phyloP scores from a whole-genome alignment of 2,329 filamentous ascomycete species.

The Colletotrichum melonis region DNA sequence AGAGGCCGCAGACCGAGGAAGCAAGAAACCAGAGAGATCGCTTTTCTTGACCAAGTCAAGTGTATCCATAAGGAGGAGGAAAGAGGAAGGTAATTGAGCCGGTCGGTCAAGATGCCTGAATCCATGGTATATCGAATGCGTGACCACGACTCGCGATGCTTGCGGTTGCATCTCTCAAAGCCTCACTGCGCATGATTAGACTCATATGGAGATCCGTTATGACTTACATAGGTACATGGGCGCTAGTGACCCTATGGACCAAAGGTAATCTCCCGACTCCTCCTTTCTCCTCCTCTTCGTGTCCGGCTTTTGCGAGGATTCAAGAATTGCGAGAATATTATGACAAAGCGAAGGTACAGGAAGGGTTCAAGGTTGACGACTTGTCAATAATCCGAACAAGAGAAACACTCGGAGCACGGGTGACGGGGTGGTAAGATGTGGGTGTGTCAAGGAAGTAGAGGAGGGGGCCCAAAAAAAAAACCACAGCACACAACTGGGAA shows the following conservation, averaged over 20 bases:
- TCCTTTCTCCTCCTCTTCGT: conserved; percentile 10
- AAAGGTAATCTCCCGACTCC: conserved; percentile 30
- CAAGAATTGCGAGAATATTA: not conserved
- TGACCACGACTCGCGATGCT: conserved; percentile 33
- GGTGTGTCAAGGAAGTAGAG: not conserved
- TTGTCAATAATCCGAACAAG: not conserved
- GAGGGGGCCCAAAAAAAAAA: not conserved
- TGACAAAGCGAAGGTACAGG: conserved; percentile 1
- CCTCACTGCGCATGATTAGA: conserved; percentile 33
- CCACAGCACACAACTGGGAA: not conserved
- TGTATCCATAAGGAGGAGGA: conserved; percentile 14
- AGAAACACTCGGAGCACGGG: not conserved
- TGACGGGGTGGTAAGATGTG: not conserved
- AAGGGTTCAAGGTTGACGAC: conserved; percentile 29
- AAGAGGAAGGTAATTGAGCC: conserved; percentile 26
- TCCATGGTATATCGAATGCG: conserved; percentile 19
- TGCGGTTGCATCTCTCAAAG: conserved; percentile 28
- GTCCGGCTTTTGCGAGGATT: conserved; percentile 10
- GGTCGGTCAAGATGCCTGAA: conserved; percentile 18
- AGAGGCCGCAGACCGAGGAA: not conserved
- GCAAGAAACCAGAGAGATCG: not conserved
- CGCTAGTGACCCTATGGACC: conserved; percentile 32
- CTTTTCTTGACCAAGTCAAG: not conserved
- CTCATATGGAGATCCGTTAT: conserved; percentile 34
- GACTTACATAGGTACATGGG: conserved; percentile 32